Percentiles rank a stretch among this genome's conserved stretches.
Conservation (phyloP, 2,329 filamentous ascomycete genomes). For the Fusarium sp. region DNA sequence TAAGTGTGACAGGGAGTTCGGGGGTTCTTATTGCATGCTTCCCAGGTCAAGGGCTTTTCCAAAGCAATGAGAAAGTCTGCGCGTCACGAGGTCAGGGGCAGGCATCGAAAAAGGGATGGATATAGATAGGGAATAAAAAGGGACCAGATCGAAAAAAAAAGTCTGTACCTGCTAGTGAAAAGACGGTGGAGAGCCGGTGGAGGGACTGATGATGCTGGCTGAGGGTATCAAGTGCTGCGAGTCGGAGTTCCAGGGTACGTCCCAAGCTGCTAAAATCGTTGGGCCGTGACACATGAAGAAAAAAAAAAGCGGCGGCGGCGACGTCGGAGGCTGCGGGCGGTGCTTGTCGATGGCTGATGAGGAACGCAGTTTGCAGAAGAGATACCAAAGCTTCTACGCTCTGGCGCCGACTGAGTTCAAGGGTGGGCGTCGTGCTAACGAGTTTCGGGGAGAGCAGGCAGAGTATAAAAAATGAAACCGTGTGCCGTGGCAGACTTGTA, state of each 20-base stretch:
- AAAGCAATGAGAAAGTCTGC: conserved; percentile 34
- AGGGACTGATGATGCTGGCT: conserved; percentile 36
- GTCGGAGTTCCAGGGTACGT: conserved; percentile 22
- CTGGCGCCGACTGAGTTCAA: conserved; percentile 25
- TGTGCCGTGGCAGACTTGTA: conserved; percentile 12
- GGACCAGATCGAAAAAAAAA: conserved; percentile 21
- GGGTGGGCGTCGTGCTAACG: conserved; percentile 9
- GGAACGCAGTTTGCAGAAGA: conserved; percentile 17
- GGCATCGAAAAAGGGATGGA: conserved; percentile 21
- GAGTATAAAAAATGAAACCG: conserved; percentile 8
- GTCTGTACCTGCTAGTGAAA: conserved; percentile 41
- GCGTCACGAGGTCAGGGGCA: conserved; percentile 35
- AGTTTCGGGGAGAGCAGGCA: conserved; percentile 3
- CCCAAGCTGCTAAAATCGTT: conserved; percentile 30
- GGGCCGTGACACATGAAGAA: conserved; percentile 35
- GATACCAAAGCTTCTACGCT: conserved; percentile 16
- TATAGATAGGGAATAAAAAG: conserved; percentile 27
- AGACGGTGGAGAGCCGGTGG: conserved; percentile 43
- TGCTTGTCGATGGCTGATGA: conserved; percentile 12
- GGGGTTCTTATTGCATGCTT: conserved; percentile 19
- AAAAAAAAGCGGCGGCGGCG: conserved; percentile 22
- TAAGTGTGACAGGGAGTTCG: conserved; percentile 43
- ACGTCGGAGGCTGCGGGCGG: conserved; percentile 24
- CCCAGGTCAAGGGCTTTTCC: conserved; percentile 25
- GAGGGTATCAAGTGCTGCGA: conserved; percentile 33